These are phyloP conservation scores for Croton laevigatus DNA, from an alignment of 441 rosid species.

Conservation along the genomic window DNA sequence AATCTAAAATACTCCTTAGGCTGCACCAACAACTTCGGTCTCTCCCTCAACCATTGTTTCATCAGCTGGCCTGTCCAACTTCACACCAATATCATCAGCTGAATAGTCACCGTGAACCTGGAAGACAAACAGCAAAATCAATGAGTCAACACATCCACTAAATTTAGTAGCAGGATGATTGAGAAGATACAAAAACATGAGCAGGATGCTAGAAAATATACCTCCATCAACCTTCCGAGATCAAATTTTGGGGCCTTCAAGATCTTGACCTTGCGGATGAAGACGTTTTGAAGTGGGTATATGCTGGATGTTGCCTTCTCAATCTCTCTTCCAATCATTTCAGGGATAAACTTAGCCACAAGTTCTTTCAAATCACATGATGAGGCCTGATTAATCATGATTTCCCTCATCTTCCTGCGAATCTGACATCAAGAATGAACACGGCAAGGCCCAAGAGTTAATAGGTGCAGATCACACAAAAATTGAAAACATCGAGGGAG, in stretches of 20 bases:
- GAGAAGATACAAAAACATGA: no score
- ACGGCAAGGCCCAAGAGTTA: neutral
- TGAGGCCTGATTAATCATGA: slow-evolving; percentile 57
- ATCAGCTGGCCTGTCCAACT: slow-evolving; percentile 74
- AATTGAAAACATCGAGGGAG: neutral
- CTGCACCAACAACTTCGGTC: slow-evolving; percentile 24
- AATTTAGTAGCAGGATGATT: no score
- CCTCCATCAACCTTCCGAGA: slow-evolving; percentile 81
- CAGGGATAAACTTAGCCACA: slow-evolving; percentile 63
- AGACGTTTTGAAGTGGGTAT: slow-evolving; percentile 73
- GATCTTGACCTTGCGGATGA: slow-evolving; percentile 72
- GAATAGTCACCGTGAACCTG: slow-evolving; percentile 83
- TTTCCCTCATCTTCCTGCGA: slow-evolving; percentile 69
- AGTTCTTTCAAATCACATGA: slow-evolving; percentile 67
- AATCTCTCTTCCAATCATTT: slow-evolving; percentile 59
- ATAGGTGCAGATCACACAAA: no score
- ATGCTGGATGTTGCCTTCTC: slow-evolving; percentile 61
- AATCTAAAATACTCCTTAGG: slow-evolving; percentile 5
- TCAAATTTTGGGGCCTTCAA: slow-evolving; percentile 80
- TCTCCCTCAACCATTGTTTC: slow-evolving; percentile 45
- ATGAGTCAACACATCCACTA: neutral
- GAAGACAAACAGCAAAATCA: neutral
- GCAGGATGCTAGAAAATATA: slow-evolving; percentile 7
- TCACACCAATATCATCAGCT: slow-evolving; percentile 76
- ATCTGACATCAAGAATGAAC: slow-evolving; percentile 33